phyloP scores from a whole-genome alignment of 2,329 filamentous ascomycete genomes.

The Ceratocystis albifundus region DNA sequence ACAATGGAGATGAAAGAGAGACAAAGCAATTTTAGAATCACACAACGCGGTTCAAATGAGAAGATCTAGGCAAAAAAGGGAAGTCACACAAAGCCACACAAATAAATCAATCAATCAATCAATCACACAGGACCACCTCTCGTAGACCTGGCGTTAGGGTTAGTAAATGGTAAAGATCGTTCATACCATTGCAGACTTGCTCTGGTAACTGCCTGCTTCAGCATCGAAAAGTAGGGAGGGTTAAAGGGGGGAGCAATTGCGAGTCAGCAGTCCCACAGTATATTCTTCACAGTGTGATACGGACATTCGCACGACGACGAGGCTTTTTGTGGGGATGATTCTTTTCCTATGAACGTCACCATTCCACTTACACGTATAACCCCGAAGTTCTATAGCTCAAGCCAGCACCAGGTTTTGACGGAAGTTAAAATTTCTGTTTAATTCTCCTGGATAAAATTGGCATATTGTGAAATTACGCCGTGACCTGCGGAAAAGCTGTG shows the following conservation, averaged over 20 bases:
- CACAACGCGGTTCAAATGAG: neutral
- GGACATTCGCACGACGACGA: neutral
- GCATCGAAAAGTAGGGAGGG: neutral
- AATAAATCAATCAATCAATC: too few species aligned
- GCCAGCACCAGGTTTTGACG: conserved; percentile 11
- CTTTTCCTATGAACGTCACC: conserved; percentile 13
- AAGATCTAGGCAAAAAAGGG: neutral
- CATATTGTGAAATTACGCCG: conserved; percentile 1
- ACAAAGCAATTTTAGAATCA: neutral
- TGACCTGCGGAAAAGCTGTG: neutral
- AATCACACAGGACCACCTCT: neutral
- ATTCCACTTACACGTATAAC: conserved; percentile 19
- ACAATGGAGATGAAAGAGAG: neutral
- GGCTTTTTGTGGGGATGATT: neutral
- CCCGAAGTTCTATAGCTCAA: conserved; percentile 8
- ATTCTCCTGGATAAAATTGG: neutral
- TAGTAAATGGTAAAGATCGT: neutral
- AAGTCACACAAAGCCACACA: neutral
- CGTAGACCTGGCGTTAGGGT: too few species aligned
- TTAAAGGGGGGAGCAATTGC: neutral
- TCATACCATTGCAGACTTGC: neutral
- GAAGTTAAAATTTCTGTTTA: neutral
- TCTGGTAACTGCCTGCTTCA: neutral
- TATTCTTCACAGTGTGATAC: neutral
- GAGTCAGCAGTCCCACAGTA: neutral